Evolutionary conservation across 2,329 filamentous ascomycete species (phyloP).

Genomic region (Dendrostoma leiphaemia): DNA sequence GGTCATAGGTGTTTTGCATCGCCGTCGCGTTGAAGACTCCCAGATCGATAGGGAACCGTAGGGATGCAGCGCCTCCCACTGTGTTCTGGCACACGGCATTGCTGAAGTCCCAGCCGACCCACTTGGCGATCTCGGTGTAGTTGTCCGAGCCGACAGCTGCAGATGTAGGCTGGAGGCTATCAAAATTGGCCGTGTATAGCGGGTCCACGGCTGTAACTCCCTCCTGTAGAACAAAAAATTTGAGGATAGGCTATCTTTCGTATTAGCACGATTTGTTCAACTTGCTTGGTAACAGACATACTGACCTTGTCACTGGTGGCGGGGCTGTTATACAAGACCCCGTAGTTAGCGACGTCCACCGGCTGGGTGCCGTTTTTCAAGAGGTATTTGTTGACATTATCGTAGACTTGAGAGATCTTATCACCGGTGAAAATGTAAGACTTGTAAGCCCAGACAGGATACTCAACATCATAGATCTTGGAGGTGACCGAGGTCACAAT

Average conservation of each 20-base stretch:
- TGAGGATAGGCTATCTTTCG: no score
- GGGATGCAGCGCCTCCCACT: not conserved
- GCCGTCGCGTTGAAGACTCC: slow-evolving; percentile 30
- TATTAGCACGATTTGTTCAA: no score
- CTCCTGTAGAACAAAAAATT: no score
- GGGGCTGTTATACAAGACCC: not conserved
- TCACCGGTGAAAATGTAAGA: slow-evolving; percentile 45
- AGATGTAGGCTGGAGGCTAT: not conserved
- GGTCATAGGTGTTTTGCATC: slow-evolving; percentile 32
- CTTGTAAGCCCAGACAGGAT: slow-evolving; percentile 40
- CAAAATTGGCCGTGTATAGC: not conserved
- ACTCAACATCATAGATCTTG: slow-evolving; percentile 46
- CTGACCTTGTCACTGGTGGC: no score
- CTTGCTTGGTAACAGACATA: no score
- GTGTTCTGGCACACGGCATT: not conserved
- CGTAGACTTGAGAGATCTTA: slow-evolving; percentile 45
- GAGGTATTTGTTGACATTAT: slow-evolving; percentile 44
- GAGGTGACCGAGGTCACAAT: slow-evolving; percentile 50
- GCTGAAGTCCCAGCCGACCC: not conserved
- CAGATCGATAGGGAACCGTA: slow-evolving; percentile 9
- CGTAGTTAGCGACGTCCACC: slow-evolving; percentile 9
- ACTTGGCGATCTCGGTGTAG: slow-evolving; percentile 3
- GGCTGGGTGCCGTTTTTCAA: slow-evolving; percentile 42
- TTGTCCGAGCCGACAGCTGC: not conserved
- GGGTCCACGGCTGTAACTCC: no score